Base-by-base conservation (phyloP, 176 grass and related monocot genomes). In the Aegilops speltoides region DNA sequence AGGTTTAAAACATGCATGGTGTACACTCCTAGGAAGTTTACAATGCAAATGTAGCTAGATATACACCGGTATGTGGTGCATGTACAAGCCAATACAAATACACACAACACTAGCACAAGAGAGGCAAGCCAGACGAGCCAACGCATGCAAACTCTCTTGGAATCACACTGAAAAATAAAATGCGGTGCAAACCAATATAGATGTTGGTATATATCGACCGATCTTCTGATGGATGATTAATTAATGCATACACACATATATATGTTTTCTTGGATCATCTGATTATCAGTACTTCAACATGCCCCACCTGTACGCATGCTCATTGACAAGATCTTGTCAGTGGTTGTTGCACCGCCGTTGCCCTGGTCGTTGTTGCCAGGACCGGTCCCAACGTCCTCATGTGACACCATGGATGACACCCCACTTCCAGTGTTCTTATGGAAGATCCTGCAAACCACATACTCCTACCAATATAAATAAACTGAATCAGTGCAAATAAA, bases 401-500 rank as follows among this genome's bases (percentile, higher is more conserved):
- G 65, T 2, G 87, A 87, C 10, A 86, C 83, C 79, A 88, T 84
- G 4, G 77, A 89, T 3, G 86, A 31, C 1, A 33, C 22, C 56
- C 25, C 23, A 15, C 71, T 86, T 7, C 31, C 50, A 0, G 6
- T 67, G 48, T 7, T 78, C 87, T 94, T 97, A 28, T 92, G 40
- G 63, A 97, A 94, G 71, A 97, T 85, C 81, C 81, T 82, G 75
- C 83, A 92, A 1, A 94, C 88, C 19, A 90, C 88, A 90, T 88
- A 94, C 8, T 90, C 86, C 88, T 97, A 66, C 33, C 22, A 34
- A 34, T 17, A 40, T 10, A 34, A 2, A 73, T 8, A 71, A 41
- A 80, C n/a, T 24, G 43, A 20, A 24, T 36, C 16, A 63, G 4
- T 38, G 20, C 34, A 71, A 38, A 71, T 6, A 12, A 40, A 40